A percentile compares a stretch with the other conserved stretches of the same genome.
Conservation (phyloP, 768 basidiomycete genomes). For the Hericium coralloides region DNA sequence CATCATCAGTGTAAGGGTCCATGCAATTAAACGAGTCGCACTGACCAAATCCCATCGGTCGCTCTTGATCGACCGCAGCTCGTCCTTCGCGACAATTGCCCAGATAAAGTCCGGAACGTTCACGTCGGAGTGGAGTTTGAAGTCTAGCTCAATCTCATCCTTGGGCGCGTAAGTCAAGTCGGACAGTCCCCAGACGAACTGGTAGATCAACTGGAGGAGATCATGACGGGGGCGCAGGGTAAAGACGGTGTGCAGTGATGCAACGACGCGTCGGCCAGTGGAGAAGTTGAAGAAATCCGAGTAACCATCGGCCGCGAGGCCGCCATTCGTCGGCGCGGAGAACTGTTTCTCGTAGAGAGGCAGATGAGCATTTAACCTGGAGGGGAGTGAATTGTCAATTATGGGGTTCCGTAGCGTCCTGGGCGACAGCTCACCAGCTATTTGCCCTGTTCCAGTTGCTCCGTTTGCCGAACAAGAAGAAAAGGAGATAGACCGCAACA, state of each 20-base stretch:
- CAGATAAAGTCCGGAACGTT: conserved; percentile 66
- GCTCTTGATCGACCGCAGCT: conserved; percentile 58
- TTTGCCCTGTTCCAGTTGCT: conserved; percentile 53
- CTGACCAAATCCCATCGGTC: conserved; percentile 83
- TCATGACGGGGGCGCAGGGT: conserved; percentile 80
- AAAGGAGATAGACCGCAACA: conserved; percentile 45
- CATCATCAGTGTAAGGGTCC: no score
- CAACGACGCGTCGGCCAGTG: conserved; percentile 72
- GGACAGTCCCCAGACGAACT: conserved; percentile 52
- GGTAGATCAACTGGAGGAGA: conserved; percentile 54
- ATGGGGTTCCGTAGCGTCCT: not conserved
- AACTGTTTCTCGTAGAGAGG: conserved; percentile 64
- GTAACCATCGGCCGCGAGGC: conserved; percentile 58
- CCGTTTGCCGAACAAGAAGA: conserved; percentile 52
- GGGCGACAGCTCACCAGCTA: conserved; percentile 44
- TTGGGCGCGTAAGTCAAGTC: conserved; percentile 65
- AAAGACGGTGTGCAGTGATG: conserved; percentile 74
- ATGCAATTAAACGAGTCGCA: conserved; percentile 11
- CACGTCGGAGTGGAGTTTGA: conserved; percentile 49
- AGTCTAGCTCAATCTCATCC: conserved; percentile 73
- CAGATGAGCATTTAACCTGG: conserved; percentile 54
- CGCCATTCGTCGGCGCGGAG: conserved; percentile 50
- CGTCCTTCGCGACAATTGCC: conserved; percentile 76
- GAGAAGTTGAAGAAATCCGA: conserved; percentile 81
- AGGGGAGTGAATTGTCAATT: conserved; percentile 2